These are phyloP conservation scores for Fusarium incarnatum DNA, from an alignment of 2,329 filamentous ascomycete genomes.

Conservation along the genomic window DNA sequence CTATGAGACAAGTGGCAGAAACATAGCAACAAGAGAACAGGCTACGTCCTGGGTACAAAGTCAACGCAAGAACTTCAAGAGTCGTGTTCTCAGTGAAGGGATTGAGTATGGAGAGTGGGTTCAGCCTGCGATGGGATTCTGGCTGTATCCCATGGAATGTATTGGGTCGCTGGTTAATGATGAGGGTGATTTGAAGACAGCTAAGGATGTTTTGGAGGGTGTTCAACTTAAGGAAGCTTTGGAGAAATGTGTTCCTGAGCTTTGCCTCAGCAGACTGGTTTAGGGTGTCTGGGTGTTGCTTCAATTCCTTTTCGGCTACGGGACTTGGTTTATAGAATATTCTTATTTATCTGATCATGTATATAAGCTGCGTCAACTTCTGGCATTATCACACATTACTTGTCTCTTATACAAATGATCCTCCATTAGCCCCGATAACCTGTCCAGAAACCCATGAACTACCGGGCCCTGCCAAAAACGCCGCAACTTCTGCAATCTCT, in stretches of 20 bases:
- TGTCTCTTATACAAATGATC: conserved; percentile 1
- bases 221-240: neutral
- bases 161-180: neutral
- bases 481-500: conserved; percentile 6
- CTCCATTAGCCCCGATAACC: conserved; percentile 13
- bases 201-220: neutral
- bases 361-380: neutral
- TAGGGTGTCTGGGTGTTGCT: neutral
- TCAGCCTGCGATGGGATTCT: neutral
- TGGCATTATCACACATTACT: neutral
- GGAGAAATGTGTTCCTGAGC: neutral
- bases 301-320: neutral
- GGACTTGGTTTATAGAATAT: neutral
- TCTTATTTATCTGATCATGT: neutral
- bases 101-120: neutral
- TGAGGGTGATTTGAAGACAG: neutral
- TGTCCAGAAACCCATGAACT: conserved; percentile 23
- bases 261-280: neutral
- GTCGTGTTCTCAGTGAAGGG: neutral
- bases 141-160: neutral
- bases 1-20: neutral
- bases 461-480: conserved; percentile 1
- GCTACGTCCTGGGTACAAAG: neutral
- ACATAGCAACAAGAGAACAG: neutral
- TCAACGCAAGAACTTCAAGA: neutral